phyloP scores from a whole-genome alignment of 352 stramenopile species.

The Phytophthora aleatoria region DNA sequence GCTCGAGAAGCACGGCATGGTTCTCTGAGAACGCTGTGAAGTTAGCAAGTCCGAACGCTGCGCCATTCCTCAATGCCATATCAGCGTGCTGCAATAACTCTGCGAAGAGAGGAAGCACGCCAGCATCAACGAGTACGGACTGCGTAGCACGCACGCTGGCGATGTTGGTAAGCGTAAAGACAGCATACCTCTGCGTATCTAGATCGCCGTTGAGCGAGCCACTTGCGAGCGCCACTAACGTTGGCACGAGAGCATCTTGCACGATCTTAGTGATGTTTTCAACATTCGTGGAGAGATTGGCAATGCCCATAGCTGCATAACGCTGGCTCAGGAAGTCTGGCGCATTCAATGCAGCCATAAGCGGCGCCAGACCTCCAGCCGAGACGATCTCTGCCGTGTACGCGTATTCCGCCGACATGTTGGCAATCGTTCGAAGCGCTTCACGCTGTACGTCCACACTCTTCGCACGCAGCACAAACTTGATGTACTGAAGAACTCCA shows the following conservation, averaged over 20 bases:
- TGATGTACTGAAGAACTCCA: constrained; percentile 95
- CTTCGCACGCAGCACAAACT: constrained; percentile 93
- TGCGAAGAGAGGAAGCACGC: constrained; percentile 73
- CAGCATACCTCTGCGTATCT: constrained; percentile 92
- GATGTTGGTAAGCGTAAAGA: constrained; percentile 95
- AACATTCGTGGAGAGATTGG: constrained; percentile 94
- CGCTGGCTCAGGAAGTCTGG: constrained; percentile 93
- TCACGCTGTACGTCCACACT: constrained; percentile 94
- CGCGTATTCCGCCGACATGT: constrained; percentile 95
- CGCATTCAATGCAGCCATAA: constrained; percentile 90
- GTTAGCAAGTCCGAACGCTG: constrained; percentile 93
- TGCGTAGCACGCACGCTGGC: constrained; percentile 87
- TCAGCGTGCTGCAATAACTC: constrained; percentile 81
- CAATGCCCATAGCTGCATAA: constrained; percentile 95
- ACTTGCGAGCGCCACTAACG: constrained; percentile 86
- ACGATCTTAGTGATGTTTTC: constrained; percentile 91
- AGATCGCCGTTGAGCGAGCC: constrained; percentile 86
- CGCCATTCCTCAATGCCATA: constrained; percentile 85
- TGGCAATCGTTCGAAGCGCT: constrained; percentile 92
- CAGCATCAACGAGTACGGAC: constrained; percentile 76
- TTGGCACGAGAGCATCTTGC: constrained; percentile 88
- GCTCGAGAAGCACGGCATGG: constrained; percentile 82
- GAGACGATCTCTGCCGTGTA: constrained; percentile 93
- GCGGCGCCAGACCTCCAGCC: constrained; percentile 85
- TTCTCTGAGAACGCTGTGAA: constrained; percentile 93